Percentiles rank a stretch among this genome's conserved stretches.
Evolutionary conservation across 176 grass and related monocot genomes (phyloP).

Genomic region (Cocos nucifera): DNA sequence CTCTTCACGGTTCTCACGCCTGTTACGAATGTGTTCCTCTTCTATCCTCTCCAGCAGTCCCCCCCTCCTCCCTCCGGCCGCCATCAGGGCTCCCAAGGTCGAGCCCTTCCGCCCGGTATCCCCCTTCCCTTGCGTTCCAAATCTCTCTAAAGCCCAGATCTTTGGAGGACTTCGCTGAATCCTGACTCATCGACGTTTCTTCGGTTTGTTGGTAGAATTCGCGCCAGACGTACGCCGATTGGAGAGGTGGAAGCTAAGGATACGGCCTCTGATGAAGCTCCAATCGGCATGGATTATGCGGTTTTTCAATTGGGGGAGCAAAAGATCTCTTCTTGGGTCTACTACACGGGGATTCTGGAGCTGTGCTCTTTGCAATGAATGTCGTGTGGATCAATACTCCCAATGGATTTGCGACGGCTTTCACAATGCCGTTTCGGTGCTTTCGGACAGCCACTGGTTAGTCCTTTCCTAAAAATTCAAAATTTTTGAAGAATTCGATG

Average conservation of each 20-base stretch:
- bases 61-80: no score
- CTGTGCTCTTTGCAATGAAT: slow-evolving; percentile 55
- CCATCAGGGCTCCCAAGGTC: no score
- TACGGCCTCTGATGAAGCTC: slow-evolving; percentile 3
- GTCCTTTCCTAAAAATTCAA: neutral
- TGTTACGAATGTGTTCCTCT: no score
- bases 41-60: no score
- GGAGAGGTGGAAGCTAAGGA: slow-evolving; percentile 24
- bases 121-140: neutral
- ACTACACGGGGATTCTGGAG: slow-evolving; percentile 58
- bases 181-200: slow-evolving; percentile 2
- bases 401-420: slow-evolving; percentile 52
- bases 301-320: slow-evolving; percentile 58
- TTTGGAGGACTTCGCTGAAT: neutral
- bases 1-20: no score
- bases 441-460: slow-evolving; percentile 74
- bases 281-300: slow-evolving; percentile 63
- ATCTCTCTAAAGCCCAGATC: slow-evolving; percentile 1
- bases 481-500: neutral
- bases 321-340: slow-evolving; percentile 59
- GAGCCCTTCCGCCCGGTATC: neutral
- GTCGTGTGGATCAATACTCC: slow-evolving; percentile 62
- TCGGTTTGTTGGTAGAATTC: neutral
- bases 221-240: slow-evolving; percentile 25
- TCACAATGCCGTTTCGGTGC: slow-evolving; percentile 52